Percentiles rank a stretch among this genome's conserved stretches.
phyloP scores from a whole-genome alignment of 108 stramenopile species.

The Cyclotella choctawhatcheeana region DNA sequence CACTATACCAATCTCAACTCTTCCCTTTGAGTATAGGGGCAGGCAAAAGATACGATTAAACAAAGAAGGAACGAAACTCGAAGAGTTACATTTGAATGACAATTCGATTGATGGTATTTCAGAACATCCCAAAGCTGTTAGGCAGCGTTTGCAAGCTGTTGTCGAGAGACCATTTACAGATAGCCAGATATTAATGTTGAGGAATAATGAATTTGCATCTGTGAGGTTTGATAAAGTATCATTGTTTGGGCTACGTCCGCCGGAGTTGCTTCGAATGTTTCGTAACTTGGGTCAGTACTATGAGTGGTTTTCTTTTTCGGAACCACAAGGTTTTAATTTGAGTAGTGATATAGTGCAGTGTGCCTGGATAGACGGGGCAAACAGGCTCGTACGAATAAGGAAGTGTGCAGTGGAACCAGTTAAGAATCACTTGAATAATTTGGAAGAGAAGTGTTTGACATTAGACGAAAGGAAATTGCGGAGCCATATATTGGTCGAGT shows the following conservation, averaged over 20 bases:
- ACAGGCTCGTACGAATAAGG: constrained; percentile 5
- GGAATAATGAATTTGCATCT: background rate
- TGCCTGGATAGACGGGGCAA: constrained; percentile 11
- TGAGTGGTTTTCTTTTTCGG: background rate
- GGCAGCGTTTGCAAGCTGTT: background rate
- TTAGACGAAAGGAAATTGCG: background rate
- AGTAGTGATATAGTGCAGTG: background rate
- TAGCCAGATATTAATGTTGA: constrained; percentile 1
- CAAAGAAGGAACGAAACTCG: background rate
- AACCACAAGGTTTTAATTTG: background rate
- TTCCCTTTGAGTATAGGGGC: constrained; percentile 17
- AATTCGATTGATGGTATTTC: background rate
- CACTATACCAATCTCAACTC: background rate
- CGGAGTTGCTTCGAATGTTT: constrained; percentile 16
- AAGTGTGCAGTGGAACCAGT: background rate
- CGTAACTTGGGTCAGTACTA: constrained; percentile 12
- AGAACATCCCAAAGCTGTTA: background rate
- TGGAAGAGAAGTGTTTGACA: background rate
- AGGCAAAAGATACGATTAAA: background rate
- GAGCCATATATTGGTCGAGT: background rate
- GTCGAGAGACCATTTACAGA: background rate
- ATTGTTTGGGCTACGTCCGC: constrained; percentile 23
- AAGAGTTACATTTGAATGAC: background rate
- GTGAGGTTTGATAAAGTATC: constrained; percentile 17
- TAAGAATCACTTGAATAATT: background rate